phyloP scores from a whole-genome alignment of 23 red algal species.

The Gracilariopsis chorda region DNA sequence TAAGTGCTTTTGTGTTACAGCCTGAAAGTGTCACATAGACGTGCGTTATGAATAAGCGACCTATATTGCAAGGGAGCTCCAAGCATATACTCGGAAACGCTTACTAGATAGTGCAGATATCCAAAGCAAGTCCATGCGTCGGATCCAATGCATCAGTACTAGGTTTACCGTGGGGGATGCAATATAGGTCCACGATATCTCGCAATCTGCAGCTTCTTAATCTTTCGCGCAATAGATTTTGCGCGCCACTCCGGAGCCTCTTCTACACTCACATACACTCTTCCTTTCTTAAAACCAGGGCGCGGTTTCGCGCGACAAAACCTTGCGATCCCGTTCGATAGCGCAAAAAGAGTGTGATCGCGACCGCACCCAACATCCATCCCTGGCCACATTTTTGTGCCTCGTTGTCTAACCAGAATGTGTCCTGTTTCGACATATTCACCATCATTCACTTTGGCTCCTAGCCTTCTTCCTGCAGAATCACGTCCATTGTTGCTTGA shows the following conservation, averaged over 20 bases:
- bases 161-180: conserved; percentile 47
- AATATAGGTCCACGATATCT: conserved; percentile 42
- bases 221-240: conserved; percentile 15
- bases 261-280: conserved; percentile 47
- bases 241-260: not conserved
- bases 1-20: too few relatives aligned
- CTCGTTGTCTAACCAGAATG: conserved; percentile 78
- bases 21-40: too few relatives aligned
- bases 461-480: conserved; percentile 56
- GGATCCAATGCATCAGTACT: too few relatives aligned
- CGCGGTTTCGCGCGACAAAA: conserved; percentile 37
- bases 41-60: too few relatives aligned
- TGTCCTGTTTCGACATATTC: conserved; percentile 68
- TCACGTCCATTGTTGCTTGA: conserved; percentile 70
- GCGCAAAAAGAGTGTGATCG: conserved; percentile 80
- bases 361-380: conserved; percentile 67
- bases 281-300: not conserved
- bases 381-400: conserved; percentile 53
- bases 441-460: conserved; percentile 71
- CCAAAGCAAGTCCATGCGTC: too few relatives aligned
- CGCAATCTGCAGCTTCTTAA: conserved; percentile 23
- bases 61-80: too few relatives aligned
- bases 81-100: too few relatives aligned
- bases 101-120: too few relatives aligned
- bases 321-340: conserved; percentile 42